Percentiles rank a stretch among this genome's conserved stretches.
Evolutionary conservation across 164 flowering plant species (phyloP).

Genomic region (Annona cherimola): DNA sequence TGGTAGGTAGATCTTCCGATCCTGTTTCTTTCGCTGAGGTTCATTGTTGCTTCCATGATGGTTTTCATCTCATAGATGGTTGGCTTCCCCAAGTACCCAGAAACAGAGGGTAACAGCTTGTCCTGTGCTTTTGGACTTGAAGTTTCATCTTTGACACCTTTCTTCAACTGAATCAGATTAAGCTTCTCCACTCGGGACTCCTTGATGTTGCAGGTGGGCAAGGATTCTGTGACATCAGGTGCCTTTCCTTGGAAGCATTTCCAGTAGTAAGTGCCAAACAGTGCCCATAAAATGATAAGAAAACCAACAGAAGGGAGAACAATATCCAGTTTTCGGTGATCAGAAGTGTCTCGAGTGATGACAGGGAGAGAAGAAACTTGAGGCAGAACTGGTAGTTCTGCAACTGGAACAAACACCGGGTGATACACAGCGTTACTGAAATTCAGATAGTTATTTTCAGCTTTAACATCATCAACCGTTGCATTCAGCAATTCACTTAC

Average conservation of each 20-base stretch:
- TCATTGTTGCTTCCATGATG: slow-evolving; percentile 57
- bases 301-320: slow-evolving; percentile 7
- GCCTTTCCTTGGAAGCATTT: slow-evolving; percentile 17
- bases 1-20: slow-evolving; percentile 55
- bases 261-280: slow-evolving; percentile 9
- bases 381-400: slow-evolving; percentile 17
- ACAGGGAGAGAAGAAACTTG: slow-evolving; percentile 13
- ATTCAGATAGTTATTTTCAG: slow-evolving; percentile 25
- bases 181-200: slow-evolving; percentile 28
- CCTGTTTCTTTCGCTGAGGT: slow-evolving; percentile 34
- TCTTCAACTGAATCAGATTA: slow-evolving; percentile 23
- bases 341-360: not conserved
- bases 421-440: slow-evolving; percentile 15
- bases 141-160: slow-evolving; percentile 11
- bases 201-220: slow-evolving; percentile 11
- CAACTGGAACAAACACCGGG: slow-evolving; percentile 22
- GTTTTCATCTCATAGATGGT: slow-evolving; percentile 33
- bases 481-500: slow-evolving; percentile 27
- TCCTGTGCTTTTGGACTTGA: slow-evolving; percentile 34
- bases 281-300: slow-evolving; percentile 1
- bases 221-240: slow-evolving; percentile 22
- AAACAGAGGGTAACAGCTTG: slow-evolving; percentile 52
- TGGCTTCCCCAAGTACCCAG: slow-evolving; percentile 53
- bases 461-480: slow-evolving; percentile 14
- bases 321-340: slow-evolving; percentile 4